Percentiles rank a stretch among this genome's conserved stretches.
phyloP scores from a whole-genome alignment of 495 filamentous ascomycete genomes.

The Cercophora sp. region DNA sequence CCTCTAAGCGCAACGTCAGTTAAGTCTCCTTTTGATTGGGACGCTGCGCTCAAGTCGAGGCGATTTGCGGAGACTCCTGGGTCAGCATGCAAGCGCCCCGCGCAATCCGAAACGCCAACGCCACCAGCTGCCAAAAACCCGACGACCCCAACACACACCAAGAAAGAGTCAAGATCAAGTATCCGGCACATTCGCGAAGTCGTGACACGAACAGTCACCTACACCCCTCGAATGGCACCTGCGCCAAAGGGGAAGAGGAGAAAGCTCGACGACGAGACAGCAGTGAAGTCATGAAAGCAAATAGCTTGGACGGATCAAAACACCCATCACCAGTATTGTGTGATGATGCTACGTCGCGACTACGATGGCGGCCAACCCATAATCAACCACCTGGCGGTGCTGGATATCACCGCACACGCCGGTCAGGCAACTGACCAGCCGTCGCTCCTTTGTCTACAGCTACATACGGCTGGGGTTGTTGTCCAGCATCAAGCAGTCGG shows the following conservation, averaged over 20 bases:
- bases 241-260: conserved; percentile 74
- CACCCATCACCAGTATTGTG: not conserved
- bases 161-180: conserved; percentile 46
- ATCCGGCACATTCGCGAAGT: conserved; percentile 62
- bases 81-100: conserved; percentile 26
- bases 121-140: conserved; percentile 7
- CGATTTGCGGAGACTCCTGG: conserved; percentile 39
- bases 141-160: conserved; percentile 13
- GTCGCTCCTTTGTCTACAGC: not conserved
- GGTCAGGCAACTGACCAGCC: not conserved
- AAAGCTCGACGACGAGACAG: conserved; percentile 54
- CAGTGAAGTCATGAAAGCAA: conserved; percentile 25
- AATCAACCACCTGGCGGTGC: conserved; percentile 17
- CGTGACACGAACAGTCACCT: conserved; percentile 72
- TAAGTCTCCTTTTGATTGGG: conserved; percentile 58
- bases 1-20: conserved; percentile 53
- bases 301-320: not conserved
- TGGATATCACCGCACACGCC: conserved; percentile 19
- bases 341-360: conserved; percentile 1
- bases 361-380: no score
- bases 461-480: no score
- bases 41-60: conserved; percentile 51
- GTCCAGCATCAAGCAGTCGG: no score
- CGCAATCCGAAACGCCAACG: conserved; percentile 30
- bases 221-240: conserved; percentile 63